phyloP scores from a whole-genome alignment of 345 rosid species.

The Populus tremula region DNA sequence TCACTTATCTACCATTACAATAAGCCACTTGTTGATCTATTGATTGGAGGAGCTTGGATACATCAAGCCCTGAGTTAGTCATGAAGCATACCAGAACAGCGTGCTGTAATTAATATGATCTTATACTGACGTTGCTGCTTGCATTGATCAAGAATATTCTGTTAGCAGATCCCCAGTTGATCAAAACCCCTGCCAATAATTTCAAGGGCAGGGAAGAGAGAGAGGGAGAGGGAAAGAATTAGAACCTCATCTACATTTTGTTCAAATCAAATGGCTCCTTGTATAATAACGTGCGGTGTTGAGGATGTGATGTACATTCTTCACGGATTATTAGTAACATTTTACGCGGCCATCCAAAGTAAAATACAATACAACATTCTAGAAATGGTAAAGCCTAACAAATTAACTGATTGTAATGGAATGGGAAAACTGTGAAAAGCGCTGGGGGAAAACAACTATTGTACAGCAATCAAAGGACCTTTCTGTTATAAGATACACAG shows the following conservation, averaged over 20 bases:
- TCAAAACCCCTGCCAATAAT: too few relatives aligned
- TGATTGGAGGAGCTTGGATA: too few relatives aligned
- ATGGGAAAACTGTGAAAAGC: neutral
- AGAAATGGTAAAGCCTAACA: slow-evolving; percentile 3
- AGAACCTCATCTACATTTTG: neutral
- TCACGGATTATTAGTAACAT: slow-evolving; percentile 1
- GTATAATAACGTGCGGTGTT: neutral
- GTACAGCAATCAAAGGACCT: slow-evolving; percentile 2
- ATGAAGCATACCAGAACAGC: too few relatives aligned
- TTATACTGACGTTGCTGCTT: too few relatives aligned
- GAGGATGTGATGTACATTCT: neutral
- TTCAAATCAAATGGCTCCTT: neutral
- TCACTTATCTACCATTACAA: too few relatives aligned
- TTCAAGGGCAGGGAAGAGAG: neutral
- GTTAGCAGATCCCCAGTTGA: too few relatives aligned
- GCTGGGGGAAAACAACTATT: neutral
- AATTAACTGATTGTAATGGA: neutral
- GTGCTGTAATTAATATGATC: too few relatives aligned
- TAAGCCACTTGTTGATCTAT: too few relatives aligned
- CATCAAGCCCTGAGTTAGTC: too few relatives aligned
- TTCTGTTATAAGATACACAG: neutral
- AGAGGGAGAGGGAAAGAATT: too few relatives aligned
- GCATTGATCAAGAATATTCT: too few relatives aligned
- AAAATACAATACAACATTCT: neutral
- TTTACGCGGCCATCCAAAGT: neutral